phyloP scores from a whole-genome alignment of 768 basidiomycete species.

The Boletales sp. region DNA sequence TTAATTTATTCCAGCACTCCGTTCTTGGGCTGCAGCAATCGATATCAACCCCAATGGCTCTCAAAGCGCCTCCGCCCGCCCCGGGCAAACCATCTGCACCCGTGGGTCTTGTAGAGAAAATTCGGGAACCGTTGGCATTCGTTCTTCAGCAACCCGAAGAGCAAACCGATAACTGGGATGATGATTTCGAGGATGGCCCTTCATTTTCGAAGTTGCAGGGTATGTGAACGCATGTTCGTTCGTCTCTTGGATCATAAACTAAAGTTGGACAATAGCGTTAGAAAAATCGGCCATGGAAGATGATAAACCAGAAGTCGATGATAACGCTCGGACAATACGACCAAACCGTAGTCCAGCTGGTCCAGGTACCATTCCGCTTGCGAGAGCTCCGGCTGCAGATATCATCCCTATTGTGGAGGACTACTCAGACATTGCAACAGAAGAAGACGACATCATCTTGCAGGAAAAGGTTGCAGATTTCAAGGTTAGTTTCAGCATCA shows the following conservation, averaged over 20 bases:
- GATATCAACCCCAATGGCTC: slow-evolving; percentile 28
- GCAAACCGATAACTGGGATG: slow-evolving; percentile 96
- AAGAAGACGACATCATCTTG: slow-evolving; percentile 68
- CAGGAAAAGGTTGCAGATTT: slow-evolving; percentile 82
- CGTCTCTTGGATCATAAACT: background rate
- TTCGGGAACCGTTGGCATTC: slow-evolving; percentile 57
- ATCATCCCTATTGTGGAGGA: slow-evolving; percentile 80
- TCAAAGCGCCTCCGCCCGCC: slow-evolving; percentile 18
- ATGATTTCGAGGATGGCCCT: slow-evolving; percentile 94
- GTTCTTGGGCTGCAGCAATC: slow-evolving; percentile 34
- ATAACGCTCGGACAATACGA: slow-evolving; percentile 77
- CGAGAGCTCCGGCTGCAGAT: slow-evolving; percentile 57
- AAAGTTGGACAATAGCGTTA: slow-evolving; percentile 40
- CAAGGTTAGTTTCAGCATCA: slow-evolving; percentile 46
- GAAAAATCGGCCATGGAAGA: slow-evolving; percentile 59
- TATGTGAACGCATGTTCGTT: background rate
- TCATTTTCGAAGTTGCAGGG: slow-evolving; percentile 83
- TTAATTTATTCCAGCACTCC: slow-evolving; percentile 28
- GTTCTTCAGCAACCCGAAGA: slow-evolving; percentile 73
- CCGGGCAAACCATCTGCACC: slow-evolving; percentile 21
- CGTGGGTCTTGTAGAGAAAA: slow-evolving; percentile 35
- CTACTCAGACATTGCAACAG: slow-evolving; percentile 83
- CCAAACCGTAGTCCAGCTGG: slow-evolving; percentile 67
- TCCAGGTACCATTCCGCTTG: slow-evolving; percentile 47
- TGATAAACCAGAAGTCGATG: slow-evolving; percentile 54